Percentiles rank a stretch among this genome's conserved stretches.
These are phyloP conservation scores for Entomophthora muscae DNA, from an alignment of 371 early-diverging fungal species.

Conservation along the genomic window DNA sequence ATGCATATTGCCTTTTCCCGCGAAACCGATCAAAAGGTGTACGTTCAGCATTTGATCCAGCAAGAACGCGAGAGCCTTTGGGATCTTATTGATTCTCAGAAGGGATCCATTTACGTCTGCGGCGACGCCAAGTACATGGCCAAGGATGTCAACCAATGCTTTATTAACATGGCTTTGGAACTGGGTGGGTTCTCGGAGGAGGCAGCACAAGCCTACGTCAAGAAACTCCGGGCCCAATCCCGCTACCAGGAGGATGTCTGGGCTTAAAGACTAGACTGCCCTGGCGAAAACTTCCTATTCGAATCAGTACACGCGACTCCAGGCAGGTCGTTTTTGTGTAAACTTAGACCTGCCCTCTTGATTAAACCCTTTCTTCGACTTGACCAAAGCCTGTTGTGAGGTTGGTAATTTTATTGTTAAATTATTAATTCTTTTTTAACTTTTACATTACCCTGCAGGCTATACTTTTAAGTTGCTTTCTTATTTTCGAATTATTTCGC, in stretches of 20 bases:
- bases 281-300: no score
- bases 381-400: no score
- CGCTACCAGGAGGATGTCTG: constrained; percentile 94
- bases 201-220: constrained; percentile 56
- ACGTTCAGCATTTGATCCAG: constrained; percentile 65
- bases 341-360: no score
- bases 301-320: no score
- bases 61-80: constrained; percentile 47
- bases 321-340: no score
- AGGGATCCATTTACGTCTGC: constrained; percentile 80
- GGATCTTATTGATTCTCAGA: constrained; percentile 44
- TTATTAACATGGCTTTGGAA: constrained; percentile 45
- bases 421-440: no score
- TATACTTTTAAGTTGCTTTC: no score
- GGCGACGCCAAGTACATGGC: constrained; percentile 96
- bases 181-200: constrained; percentile 49
- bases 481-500: no score
- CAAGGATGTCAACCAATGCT: constrained; percentile 57
- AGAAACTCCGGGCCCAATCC: constrained; percentile 55
- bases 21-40: constrained; percentile 54
- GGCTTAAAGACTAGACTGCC: no score
- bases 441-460: no score
- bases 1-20: constrained; percentile 80
- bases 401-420: no score
- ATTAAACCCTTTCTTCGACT: no score